Evolutionary conservation across 139 green algal species (phyloP), one percentile per base, ranked within the genome.

Genomic region (Choricystis sp.): DNA sequence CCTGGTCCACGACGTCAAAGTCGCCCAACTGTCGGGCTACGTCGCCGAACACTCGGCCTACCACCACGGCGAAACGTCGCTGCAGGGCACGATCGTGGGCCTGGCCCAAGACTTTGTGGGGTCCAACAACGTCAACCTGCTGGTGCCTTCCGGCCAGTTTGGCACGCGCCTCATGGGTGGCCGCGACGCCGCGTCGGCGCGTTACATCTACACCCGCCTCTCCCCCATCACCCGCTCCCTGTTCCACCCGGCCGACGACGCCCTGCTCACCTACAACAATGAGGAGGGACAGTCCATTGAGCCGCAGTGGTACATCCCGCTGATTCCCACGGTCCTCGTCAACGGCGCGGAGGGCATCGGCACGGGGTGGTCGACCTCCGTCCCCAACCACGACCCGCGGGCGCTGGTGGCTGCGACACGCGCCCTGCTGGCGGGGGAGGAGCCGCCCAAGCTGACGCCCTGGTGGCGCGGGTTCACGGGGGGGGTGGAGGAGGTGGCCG

Each of bases 271-370:
- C 21, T 98, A 97, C 77, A 77, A 94, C 3, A 86, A 86, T 31
- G 94, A 99, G 74, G 94, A 99, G 71, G 94, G 94, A 28, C 88
- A 95, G 78, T 79, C 59, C 64, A 98, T 99, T 60, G 93, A 99
- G 79, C 94, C 94, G 1, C 62, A 86, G 48, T 96, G 85, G 83
- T 94, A 94, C 66, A 76, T 91, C 68, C 88, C 86, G 22, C 80
- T 94, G 48, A 60, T 94, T 52, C 88, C 88, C 3, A 79, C 80
- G 26, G 93, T 99, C 55, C 82, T 98, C 40, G 66, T 99, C 28
- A 96, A 99, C 62, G 94, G 94, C 30, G 92, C 92, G 14, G 94
- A 99, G 65, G 94, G 94, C 72, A 99, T 99, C 55, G 94, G 94
- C 59, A 99, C 94, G 1, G 94, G 94, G 58, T 99, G 94, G 94